Evolutionary conservation across 139 green algal species (phyloP), one percentile per base, ranked within the genome.

Genomic region (Haematococcus sp.): DNA sequence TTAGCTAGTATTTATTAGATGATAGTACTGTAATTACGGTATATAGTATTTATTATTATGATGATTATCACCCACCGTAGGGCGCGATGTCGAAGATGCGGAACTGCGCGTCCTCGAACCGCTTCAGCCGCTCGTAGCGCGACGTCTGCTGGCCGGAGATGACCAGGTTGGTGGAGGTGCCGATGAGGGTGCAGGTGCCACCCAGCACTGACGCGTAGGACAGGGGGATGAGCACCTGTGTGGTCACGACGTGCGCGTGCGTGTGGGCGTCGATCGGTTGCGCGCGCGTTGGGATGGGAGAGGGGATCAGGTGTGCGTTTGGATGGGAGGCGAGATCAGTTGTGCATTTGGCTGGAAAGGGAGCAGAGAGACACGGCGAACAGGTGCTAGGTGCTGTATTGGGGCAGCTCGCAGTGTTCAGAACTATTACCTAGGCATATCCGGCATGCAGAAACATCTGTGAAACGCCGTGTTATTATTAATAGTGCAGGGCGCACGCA

Each of bases 141-240:
- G 16, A 11, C 25, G 61, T 40, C 70, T 73, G 67, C 43, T 15
- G 55, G 9, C 86, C 86, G n/a, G 72, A 59, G 16, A 95, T 84
- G 46, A 96, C 88, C 33, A 96, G 83, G 80, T 96, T 96, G 40
- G 91, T 95, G 40, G 80, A 88, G 3, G 90, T 92, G 23, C 91
- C 91, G 33, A 96, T 96, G 15, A 93, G 76, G 0, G 91, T 96
- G 73, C 75, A 77, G 16, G 90, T 94, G 35, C 91, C 91, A 5
- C 91, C 91, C 33, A 94, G 78, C 31, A 94, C 86, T 19, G 85
- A 82, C 17, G 88, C 83, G 61, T 88, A 94, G 31, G 84, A 90
- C 32, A 93, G 64, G 28, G 91, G 91, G 61, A 94, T 87, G 51
- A 93, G 84, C 34, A 95, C 70, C 82, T 85, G 82, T 43, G 82